Conservation (phyloP, 2,329 filamentous ascomycete genomes). For the Zasmidium cellare region DNA sequence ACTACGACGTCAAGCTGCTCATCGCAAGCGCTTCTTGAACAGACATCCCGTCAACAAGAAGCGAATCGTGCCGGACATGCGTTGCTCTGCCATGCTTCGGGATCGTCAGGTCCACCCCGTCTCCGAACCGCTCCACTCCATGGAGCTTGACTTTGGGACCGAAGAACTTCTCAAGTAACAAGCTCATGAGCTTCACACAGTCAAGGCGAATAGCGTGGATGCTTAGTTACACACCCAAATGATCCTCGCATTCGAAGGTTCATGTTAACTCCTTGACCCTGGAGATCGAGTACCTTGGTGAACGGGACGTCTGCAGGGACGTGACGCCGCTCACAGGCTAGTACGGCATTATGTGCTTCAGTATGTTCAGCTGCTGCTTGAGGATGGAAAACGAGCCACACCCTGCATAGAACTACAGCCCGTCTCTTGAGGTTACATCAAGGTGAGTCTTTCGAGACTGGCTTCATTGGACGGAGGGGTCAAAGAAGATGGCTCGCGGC, state of each 20-base stretch:
- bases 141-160: not conserved
- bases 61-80: too few relatives aligned
- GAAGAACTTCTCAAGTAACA: not conserved
- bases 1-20: too few relatives aligned
- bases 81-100: too few relatives aligned
- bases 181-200: not conserved
- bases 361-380: not conserved
- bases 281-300: not conserved
- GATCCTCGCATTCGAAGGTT: not conserved
- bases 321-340: not conserved
- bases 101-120: too few relatives aligned
- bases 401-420: not conserved
- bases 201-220: not conserved
- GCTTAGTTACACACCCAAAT: not conserved
- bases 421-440: not conserved
- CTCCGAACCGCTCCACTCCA: not conserved
- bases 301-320: not conserved
- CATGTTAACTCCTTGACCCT: not conserved
- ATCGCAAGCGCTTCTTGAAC: too few relatives aligned
- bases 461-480: not conserved
- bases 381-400: not conserved
- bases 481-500: not conserved
- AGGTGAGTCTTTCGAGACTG: not conserved
- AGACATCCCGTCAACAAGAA: too few relatives aligned
- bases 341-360: not conserved